Conservation (phyloP, 78 protist genomes). For the Polysphondylium violaceum region DNA sequence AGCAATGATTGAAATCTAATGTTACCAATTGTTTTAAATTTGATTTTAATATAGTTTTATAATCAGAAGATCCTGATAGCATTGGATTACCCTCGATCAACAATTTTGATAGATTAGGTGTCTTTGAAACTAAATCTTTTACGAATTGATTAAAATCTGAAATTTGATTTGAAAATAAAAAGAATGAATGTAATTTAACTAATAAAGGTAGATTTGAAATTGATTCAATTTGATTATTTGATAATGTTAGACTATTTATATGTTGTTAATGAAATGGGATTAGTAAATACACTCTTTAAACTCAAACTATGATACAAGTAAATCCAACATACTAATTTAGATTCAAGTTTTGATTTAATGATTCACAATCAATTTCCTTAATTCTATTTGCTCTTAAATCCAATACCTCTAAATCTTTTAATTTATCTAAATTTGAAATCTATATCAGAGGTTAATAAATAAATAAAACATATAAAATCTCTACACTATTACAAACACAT, state of each 20-base stretch:
- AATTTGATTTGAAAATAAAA: conserved; percentile 43
- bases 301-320: neutral
- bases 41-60: no score
- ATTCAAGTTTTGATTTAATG: neutral
- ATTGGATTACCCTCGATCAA: conserved; percentile 7
- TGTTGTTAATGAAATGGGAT: neutral
- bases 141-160: neutral
- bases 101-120: conserved; percentile 27
- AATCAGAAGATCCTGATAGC: no score
- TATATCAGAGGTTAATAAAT: neutral
- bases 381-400: conserved; percentile 68
- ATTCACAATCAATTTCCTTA: conserved; percentile 5
- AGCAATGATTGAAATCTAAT: no score
- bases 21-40: no score
- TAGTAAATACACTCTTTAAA: neutral
- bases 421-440: conserved; percentile 47
- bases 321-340: neutral
- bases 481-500: neutral
- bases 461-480: neutral
- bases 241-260: conserved; percentile 44
- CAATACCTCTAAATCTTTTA: conserved; percentile 25
- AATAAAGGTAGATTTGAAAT: conserved; percentile 6
- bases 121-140: neutral
- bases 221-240: conserved; percentile 28
- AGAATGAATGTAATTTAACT: conserved; percentile 35